Evolutionary conservation across 805 yeast genomes (phyloP).

Genomic region (Zygosaccharomyces siamensis): DNA sequence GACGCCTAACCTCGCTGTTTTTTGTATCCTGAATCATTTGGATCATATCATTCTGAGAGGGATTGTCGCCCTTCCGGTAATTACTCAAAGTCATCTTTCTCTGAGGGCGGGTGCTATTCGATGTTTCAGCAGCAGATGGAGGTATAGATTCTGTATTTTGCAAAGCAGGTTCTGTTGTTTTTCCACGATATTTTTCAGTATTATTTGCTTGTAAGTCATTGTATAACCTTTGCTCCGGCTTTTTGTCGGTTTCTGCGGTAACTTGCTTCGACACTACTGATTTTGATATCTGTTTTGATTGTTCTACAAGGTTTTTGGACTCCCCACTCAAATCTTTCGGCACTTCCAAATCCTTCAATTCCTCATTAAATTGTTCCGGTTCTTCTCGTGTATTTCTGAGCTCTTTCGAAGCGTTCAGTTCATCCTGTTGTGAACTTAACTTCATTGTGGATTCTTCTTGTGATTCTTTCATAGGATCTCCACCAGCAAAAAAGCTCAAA

Average conservation of each 20-base stretch:
- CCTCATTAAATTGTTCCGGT: not conserved
- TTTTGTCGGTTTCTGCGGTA: no score
- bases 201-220: no score
- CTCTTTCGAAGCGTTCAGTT: no score
- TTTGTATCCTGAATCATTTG: constrained; percentile 35
- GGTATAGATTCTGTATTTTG: not conserved
- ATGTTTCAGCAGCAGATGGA: not conserved
- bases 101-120: not conserved
- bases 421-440: not conserved
- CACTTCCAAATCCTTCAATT: not conserved
- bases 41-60: constrained; percentile 18
- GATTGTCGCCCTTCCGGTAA: not conserved
- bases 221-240: no score
- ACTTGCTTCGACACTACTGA: no score
- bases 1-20: constrained; percentile 27
- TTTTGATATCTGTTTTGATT: no score
- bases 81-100: constrained; percentile 7
- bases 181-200: no score
- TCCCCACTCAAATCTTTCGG: not conserved
- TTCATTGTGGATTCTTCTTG: not conserved
- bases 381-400: not conserved
- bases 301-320: not conserved
- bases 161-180: not conserved
- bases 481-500: constrained; percentile 40
- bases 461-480: constrained; percentile 14